Evolutionary conservation across 441 rosid species (phyloP), one percentile per base, ranked within the genome.

Genomic region (Adansonia madagascariensis): DNA sequence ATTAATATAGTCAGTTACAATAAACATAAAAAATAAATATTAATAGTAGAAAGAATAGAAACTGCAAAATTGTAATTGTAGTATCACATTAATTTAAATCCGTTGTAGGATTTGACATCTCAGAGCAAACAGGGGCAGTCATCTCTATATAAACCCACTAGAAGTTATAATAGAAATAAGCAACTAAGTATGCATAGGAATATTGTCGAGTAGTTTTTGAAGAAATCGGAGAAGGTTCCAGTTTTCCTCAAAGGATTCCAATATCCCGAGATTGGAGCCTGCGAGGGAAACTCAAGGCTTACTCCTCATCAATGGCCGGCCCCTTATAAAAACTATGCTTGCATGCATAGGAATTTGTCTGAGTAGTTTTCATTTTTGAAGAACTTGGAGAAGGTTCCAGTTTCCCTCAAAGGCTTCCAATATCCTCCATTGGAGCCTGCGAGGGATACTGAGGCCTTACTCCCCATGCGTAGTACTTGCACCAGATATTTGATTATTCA

Each of bases 361-460:
- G 4, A 31, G 39, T 31, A 31, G 3, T 27, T 27, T 27, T 27
- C 2, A 1, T 27, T 27, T 14, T 14, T 17, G 70, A 41, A 65
- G 52, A 49, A 72, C 63, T 20, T 53, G 82, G 86, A 79, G 81
- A 81, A 83, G 82, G 73, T 72, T 67, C 78, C 82, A 67, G 76
- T 43, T 71, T 75, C 83, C 86, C 88, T 85, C 82, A 81, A 80
- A 79, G 86, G 86, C 83, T 81, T 85, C 86, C 84, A 73, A 74
- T 62, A 7, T 2, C 11, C 15, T 7, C 10, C n/a, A 6, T 76
- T 78, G 88, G 59, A 22, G 9, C 71, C 75, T 8, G 47, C 14
- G 75, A 31, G 50, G 83, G 76, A 17, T n/a, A 46, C 57, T 12
- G 80, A 72, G 56, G 18, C 61, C 82, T 75, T 85, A 49, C 77